A percentile compares a stretch with the other conserved stretches of the same genome.
Evolutionary conservation across 1,284 basidiomycete genomes (phyloP).

Genomic region (Tilletia indica): DNA sequence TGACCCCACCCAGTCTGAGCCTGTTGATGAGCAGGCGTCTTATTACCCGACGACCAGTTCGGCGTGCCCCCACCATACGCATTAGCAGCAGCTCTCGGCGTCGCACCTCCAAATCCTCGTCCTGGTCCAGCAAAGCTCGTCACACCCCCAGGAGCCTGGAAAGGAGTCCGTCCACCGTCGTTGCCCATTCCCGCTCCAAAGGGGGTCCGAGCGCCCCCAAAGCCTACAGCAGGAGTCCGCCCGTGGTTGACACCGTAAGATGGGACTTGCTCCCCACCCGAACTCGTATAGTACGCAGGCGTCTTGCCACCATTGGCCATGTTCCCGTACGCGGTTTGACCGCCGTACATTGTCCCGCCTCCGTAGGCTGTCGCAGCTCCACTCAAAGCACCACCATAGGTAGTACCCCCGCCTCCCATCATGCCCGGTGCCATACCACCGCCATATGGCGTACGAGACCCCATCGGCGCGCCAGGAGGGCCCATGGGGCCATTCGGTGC

Average conservation of each 20-base stretch:
- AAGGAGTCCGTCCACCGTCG: slow-evolving; percentile 8
- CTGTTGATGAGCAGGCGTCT: slow-evolving; percentile 6
- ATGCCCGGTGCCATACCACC: slow-evolving; percentile 13
- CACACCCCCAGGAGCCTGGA: not conserved
- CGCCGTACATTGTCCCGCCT: slow-evolving; percentile 4
- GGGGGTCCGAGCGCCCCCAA: not conserved
- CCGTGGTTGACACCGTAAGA: slow-evolving; percentile 30
- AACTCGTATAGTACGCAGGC: slow-evolving; percentile 27
- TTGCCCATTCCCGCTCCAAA: not conserved
- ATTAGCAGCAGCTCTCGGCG: slow-evolving; percentile 18
- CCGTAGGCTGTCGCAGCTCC: slow-evolving; percentile 20
- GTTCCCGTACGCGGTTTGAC: slow-evolving; percentile 8
- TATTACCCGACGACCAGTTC: slow-evolving; percentile 8
- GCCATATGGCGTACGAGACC: slow-evolving; percentile 30
- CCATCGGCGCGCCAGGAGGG: slow-evolving; percentile 27
- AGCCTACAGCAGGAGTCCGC: not conserved
- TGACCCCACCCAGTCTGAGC: not conserved
- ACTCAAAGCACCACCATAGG: not conserved
- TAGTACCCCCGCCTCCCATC: not conserved
- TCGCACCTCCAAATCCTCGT: not conserved
- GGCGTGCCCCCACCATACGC: slow-evolving; percentile 6
- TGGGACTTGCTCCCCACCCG: slow-evolving; percentile 43
- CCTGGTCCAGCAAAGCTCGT: not conserved
- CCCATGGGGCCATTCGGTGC: not conserved
- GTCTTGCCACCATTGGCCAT: slow-evolving; percentile 30